These are phyloP conservation scores for Rutidosis leptorrhynchoides DNA, from an alignment of 129 eudicot genomes.

Conservation along the genomic window DNA sequence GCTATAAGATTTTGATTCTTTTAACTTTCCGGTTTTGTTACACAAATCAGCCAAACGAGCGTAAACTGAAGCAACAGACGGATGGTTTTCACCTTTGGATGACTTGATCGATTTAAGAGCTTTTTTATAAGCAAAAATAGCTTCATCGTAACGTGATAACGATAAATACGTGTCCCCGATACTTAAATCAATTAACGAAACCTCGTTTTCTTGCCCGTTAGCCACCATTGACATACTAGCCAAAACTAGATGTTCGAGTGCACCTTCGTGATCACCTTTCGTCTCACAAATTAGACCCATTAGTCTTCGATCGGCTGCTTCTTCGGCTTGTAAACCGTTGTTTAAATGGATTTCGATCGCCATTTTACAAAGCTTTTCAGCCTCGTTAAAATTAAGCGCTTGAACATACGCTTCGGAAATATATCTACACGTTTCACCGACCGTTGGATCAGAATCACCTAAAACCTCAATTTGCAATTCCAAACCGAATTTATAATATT, in stretches of 20 bases:
- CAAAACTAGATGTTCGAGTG: slow-evolving; percentile 75
- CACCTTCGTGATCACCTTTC: slow-evolving; percentile 72
- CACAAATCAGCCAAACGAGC: slow-evolving; percentile 73
- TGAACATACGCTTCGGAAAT: slow-evolving; percentile 80
- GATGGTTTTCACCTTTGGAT: slow-evolving; percentile 73
- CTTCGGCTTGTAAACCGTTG: slow-evolving; percentile 51
- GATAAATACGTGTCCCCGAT: slow-evolving; percentile 75
- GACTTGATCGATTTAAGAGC: slow-evolving; percentile 58
- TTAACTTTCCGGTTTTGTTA: slow-evolving; percentile 65
- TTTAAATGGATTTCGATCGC: slow-evolving; percentile 69
- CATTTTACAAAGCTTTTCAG: slow-evolving; percentile 54
- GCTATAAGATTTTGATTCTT: slow-evolving; percentile 72
- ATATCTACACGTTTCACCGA: slow-evolving; percentile 80
- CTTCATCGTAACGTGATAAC: slow-evolving; percentile 63
- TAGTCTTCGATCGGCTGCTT: slow-evolving; percentile 71
- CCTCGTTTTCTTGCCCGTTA: slow-evolving; percentile 67
- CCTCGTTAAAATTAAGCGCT: slow-evolving; percentile 63
- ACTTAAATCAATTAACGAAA: slow-evolving; percentile 69
- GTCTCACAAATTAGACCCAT: slow-evolving; percentile 74
- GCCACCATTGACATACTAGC: slow-evolving; percentile 93
- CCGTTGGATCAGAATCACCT: slow-evolving; percentile 59
- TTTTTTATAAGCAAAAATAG: slow-evolving; percentile 66
- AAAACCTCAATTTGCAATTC: slow-evolving; percentile 55
- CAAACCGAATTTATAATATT: slow-evolving; percentile 53
- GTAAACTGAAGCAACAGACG: slow-evolving; percentile 65